These are phyloP conservation scores for Boletus pseudopeckii DNA, from an alignment of 768 basidiomycete genomes.

Conservation along the genomic window DNA sequence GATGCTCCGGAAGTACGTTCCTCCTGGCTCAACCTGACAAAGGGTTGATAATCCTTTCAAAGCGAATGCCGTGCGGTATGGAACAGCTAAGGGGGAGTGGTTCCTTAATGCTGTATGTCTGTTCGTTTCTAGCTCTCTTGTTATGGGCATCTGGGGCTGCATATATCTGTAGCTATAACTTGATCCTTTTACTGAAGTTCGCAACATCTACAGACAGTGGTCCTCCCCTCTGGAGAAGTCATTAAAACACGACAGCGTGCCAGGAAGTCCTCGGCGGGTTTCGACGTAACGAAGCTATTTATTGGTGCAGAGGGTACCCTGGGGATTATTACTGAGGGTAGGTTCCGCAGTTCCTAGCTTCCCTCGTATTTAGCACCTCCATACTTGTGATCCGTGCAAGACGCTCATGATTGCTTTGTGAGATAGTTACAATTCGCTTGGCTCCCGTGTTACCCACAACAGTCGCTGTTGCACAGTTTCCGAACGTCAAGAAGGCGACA, in stretches of 20 bases:
- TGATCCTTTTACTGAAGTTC: not conserved
- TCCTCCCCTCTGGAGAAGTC: slow-evolving; percentile 83
- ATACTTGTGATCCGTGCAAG: not conserved
- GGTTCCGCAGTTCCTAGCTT: not conserved
- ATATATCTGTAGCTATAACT: not conserved
- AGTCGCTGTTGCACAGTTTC: slow-evolving; percentile 81
- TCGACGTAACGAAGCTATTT: slow-evolving; percentile 81
- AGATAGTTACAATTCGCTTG: slow-evolving; percentile 70
- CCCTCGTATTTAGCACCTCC: not conserved
- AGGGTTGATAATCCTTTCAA: slow-evolving; percentile 17
- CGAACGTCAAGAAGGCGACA: slow-evolving; percentile 68
- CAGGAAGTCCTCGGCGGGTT: slow-evolving; percentile 85
- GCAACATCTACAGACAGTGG: slow-evolving; percentile 60
- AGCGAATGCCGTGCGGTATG: slow-evolving; percentile 82
- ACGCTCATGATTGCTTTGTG: not conserved
- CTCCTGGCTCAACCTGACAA: not conserved
- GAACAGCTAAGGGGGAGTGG: slow-evolving; percentile 89
- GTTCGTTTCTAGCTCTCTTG: not conserved
- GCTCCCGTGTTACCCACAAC: slow-evolving; percentile 79
- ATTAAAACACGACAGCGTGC: slow-evolving; percentile 82
- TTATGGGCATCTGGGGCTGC: not conserved
- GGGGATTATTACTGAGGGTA: slow-evolving; percentile 87
- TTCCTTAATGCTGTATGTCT: slow-evolving; percentile 72
- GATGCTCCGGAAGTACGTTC: slow-evolving; percentile 75
- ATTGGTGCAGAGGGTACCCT: slow-evolving; percentile 81